Evolutionary conservation across 2,329 filamentous ascomycete species (phyloP), one percentile per base, ranked within the genome.

Genomic region (Cladophialophora bantiana): DNA sequence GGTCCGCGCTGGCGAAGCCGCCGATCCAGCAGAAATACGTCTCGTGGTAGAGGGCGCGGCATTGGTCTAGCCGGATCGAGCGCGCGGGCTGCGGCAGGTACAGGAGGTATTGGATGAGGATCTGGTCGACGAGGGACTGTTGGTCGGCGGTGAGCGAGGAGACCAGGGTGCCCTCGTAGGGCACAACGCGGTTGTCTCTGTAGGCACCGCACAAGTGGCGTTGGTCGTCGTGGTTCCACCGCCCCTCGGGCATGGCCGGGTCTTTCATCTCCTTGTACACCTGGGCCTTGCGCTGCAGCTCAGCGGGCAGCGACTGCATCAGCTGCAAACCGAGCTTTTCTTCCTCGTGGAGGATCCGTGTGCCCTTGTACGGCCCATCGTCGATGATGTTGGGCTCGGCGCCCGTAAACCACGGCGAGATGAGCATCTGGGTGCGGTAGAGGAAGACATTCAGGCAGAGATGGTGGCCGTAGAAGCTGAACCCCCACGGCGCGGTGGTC

Each of bases 1-100:
- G 82, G 75, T 93, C 90, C 0, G 42, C 26, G 59, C 91, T 83
- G 0, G 83, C 86, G 67, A 81, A 90, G 0, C 86, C 87, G 3
- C 91, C 91, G 62, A 94, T 93, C 90, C 91, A 94, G 75, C 85
- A 86, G 75, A 92, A 94, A 74, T 91, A 91, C 4, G 90, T 94
- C 81, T 93, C 89, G n/a, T 79, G 73, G 64, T 90, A 86, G 75
- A 86, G 84, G 2, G 76, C 74, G 59, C 82, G 80, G 55, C 89
- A 82, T 45, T 88, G 82, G 1, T 80, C 77, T 1, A 92, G 75
- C 15, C 86, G 85, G 4, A 85, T 74, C 57, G 82, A 73, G 1
- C 89, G 82, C 0, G 90, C 83, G 10, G 74, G 73, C 0, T 77
- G 73, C 0, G 91, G 91, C 0, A 92, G 84, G 69, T 92, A 94